Evolutionary conservation across 345 rosid species (phyloP), one percentile per base, ranked within the genome.

Genomic region (Salix arbutifolia): DNA sequence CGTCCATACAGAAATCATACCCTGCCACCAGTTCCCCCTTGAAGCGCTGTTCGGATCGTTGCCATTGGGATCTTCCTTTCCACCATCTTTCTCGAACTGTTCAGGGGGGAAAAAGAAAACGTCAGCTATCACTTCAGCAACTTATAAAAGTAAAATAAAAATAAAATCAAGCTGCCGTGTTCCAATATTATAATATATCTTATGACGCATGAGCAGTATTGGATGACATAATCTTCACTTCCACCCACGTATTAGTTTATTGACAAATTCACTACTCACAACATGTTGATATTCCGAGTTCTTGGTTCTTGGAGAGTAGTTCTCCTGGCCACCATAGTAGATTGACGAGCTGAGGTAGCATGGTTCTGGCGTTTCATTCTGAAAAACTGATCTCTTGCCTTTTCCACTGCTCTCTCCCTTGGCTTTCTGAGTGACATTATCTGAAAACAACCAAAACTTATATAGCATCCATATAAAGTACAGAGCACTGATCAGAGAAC

Each of bases 1-100:
- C 33, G 70, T n/a, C 40, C 35, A 31, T 33, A 70, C 35, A 10
- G 52, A 37, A 38, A 71, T 14, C 83, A 65, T 83, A 94, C 98
- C 97, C 86, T 92, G 80, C 98, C 98, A 94, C 98, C 98, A 94
- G 73, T 94, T 92, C 37, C 98, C 98, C 84, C 97, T 88, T 9
- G 97, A 91, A 73, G 91, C 97, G 74, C 86, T 76, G 69, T 87
- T 81, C 6, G 91, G 75, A 84, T 88, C 88, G 74, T 58, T 88
- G 74, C 78, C 90, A 65, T 83, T 80, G 11, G 89, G 83, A 67
- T 84, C 89, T 61, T 85, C 86, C 8, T 90, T 87, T 35, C 70
- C 89, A 28, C 78, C 89, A 64, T 88, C 92, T 83, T 88, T 88
- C 85, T 94, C 88, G 84, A 78, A 75, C 95, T 94, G 58, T 30